phyloP scores from a whole-genome alignment of 2,329 filamentous ascomycete species.

The Colletotrichum paranaense region DNA sequence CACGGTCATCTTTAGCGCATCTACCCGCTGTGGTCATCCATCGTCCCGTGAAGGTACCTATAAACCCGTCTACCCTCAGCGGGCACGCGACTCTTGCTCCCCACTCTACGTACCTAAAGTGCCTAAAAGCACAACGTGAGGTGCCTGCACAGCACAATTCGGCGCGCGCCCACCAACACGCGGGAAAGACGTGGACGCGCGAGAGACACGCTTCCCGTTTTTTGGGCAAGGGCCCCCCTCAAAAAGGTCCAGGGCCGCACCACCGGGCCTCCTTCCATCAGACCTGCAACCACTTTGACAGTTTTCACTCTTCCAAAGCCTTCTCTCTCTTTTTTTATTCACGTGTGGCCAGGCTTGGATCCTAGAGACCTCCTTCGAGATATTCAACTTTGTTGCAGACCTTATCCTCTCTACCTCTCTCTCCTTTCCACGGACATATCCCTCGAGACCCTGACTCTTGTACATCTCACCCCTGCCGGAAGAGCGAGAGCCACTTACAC shows the following conservation, averaged over 20 bases:
- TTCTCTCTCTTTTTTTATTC: conserved; percentile 8
- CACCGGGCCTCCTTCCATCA: conserved; percentile 39
- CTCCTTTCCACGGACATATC: background rate
- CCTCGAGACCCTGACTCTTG: background rate
- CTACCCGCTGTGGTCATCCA: background rate
- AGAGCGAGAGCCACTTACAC: conserved; percentile 31
- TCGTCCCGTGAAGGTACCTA: background rate
- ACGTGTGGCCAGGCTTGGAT: background rate
- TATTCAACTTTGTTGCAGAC: conserved; percentile 2
- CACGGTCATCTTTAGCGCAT: conserved; percentile 4
- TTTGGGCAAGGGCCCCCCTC: conserved; percentile 34
- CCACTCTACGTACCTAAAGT: background rate
- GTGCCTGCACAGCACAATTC: conserved; percentile 6
- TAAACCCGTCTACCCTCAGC: background rate
- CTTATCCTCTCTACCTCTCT: background rate
- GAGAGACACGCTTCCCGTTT: conserved; percentile 20
- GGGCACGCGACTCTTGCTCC: background rate
- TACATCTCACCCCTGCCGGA: conserved; percentile 6
- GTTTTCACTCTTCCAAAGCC: conserved; percentile 9
- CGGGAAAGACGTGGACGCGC: conserved; percentile 19
- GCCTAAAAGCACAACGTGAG: background rate
- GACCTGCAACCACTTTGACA: conserved; percentile 39
- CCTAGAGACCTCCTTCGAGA: conserved; percentile 5
- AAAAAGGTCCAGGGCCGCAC: conserved; percentile 44
- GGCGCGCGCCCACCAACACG: conserved; percentile 11